Evolutionary conservation across 2,329 filamentous ascomycete genomes (phyloP).

Genomic region (Macrophomina tecta): DNA sequence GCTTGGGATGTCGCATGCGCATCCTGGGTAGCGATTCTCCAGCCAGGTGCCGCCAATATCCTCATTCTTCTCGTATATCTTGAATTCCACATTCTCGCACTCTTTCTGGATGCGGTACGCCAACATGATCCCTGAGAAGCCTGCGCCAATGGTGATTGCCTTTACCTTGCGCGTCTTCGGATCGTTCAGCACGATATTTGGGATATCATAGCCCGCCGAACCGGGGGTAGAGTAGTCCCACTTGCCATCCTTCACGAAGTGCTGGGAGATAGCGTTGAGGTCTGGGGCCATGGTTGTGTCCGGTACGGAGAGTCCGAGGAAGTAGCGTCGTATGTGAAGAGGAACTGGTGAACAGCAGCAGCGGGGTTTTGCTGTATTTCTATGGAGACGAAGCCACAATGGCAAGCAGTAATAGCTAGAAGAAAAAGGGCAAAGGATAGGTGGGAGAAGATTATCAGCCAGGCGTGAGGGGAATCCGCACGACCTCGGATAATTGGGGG

Average conservation of each 20-base stretch:
- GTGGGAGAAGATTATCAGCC: no score
- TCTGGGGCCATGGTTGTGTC: constrained; percentile 48
- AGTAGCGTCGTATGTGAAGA: no score
- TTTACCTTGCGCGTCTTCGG: constrained; percentile 52
- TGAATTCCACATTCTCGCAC: constrained; percentile 53
- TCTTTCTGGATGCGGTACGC: constrained; percentile 56
- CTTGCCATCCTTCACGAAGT: constrained; percentile 34
- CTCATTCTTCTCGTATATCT: constrained; percentile 56
- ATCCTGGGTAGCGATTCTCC: constrained; percentile 51
- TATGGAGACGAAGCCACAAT: no score
- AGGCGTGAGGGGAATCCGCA: no score
- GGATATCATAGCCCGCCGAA: constrained; percentile 49
- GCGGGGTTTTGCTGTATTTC: no score
- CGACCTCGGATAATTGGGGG: no score
- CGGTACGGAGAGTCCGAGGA: background rate
- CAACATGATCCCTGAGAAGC: constrained; percentile 54
- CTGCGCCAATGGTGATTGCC: constrained; percentile 56
- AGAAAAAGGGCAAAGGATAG: no score
- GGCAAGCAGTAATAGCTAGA: no score
- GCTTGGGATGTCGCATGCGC: constrained; percentile 54
- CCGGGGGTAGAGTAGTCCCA: constrained; percentile 54
- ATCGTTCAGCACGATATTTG: constrained; percentile 48
- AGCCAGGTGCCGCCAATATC: constrained; percentile 55
- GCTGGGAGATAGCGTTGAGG: constrained; percentile 44
- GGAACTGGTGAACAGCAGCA: no score